A percentile compares a stretch with the other conserved stretches of the same genome.
These are phyloP conservation scores for Penicillium cinerascens DNA, from an alignment of 495 filamentous ascomycete genomes.

Conservation along the genomic window DNA sequence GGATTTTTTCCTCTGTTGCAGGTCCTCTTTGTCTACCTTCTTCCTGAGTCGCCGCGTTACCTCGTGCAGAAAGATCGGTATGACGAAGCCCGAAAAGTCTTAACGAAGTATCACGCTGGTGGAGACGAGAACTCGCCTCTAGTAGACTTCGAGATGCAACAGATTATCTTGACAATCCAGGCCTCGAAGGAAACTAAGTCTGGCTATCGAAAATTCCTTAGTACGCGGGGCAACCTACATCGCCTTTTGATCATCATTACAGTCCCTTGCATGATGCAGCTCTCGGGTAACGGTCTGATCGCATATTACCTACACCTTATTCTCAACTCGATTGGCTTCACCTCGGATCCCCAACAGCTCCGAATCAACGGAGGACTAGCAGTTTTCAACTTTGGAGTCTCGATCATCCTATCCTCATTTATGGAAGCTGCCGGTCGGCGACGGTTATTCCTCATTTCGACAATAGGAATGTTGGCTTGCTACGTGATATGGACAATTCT, in stretches of 20 bases:
- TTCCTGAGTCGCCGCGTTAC: constrained; percentile 43
- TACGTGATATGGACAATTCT: constrained; percentile 54
- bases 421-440: constrained; percentile 62
- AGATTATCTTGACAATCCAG: constrained; percentile 52
- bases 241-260: constrained; percentile 56
- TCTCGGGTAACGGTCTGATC: constrained; percentile 38
- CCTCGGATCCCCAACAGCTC: constrained; percentile 46
- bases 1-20: constrained; percentile 35
- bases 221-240: constrained; percentile 53
- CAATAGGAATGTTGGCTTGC: constrained; percentile 51
- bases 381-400: constrained; percentile 58
- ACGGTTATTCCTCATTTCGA: constrained; percentile 56
- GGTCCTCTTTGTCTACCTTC: constrained; percentile 36
- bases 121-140: constrained; percentile 45
- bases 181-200: constrained; percentile 49
- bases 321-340: constrained; percentile 35
- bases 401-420: constrained; percentile 58
- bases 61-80: constrained; percentile 48
- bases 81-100: constrained; percentile 46
- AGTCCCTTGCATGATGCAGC: constrained; percentile 54
- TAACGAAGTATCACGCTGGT: constrained; percentile 55
- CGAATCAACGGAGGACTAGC: constrained; percentile 61
- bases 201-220: constrained; percentile 58
- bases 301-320: constrained; percentile 41
- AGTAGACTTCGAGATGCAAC: constrained; percentile 55